Base-by-base conservation (phyloP, 495 filamentous ascomycete genomes). In the Haplographium delicatum region DNA sequence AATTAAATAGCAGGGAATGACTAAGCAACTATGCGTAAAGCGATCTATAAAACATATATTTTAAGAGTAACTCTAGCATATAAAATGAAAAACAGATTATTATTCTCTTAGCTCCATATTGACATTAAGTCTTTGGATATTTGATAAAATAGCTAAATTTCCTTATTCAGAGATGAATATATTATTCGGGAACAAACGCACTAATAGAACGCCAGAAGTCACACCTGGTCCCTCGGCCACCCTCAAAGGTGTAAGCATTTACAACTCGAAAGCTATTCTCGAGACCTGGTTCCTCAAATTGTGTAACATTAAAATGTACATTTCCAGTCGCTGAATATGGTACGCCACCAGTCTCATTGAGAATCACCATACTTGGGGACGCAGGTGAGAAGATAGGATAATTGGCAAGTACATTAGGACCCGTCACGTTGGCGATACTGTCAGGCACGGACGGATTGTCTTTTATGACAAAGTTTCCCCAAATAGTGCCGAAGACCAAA, bases 211-310 rank as follows among this genome's bases (percentile, higher is more conserved):
- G 70, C 79, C 76, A 84, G 51, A 81, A 80, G 28, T 71, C 68
- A 59, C 79, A 84, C 19, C 80, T 61, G 16, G 51, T 47, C 1
- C 79, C 78, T n/a, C 79, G 67, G 1, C 74, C 74, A 1, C 72
- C 78, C 52, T 84, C 80, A 79, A 78, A 83, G 1, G 61, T 50
- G 33, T 66, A 67, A 7, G 74, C 72, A 63, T 79, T 51, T 7
- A 67, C 70, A 19, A 83, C 39, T 0, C 47, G 62, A 33, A 84
- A 75, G 0, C 61, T 61, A 53, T 77, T 78, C 33, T 58, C 47
- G 27, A 80, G 47, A 0, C 78, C 79, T 1, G 71, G 64, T 6
- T 71, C 69, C 13, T 62, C 64, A 30, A 67, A 66, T 23, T 51
- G 22, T 4, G 26, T 55, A 6, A 59, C 23, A 2, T 62, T 64